Percentiles rank a stretch among this genome's conserved stretches.
Conservation (phyloP, 2,329 filamentous ascomycete genomes). For the Waltergamsia citrina region DNA sequence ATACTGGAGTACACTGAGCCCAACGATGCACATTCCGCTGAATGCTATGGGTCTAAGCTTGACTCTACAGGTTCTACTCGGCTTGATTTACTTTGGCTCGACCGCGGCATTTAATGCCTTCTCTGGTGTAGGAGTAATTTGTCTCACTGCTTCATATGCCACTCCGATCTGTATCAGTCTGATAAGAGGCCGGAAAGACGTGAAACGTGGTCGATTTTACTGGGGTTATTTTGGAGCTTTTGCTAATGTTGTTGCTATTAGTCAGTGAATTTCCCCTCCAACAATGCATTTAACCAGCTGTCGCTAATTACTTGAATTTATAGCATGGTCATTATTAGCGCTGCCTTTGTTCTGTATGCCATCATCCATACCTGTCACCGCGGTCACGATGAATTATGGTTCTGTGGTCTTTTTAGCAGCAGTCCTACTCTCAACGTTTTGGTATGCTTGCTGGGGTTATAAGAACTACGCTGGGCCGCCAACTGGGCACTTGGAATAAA, state of each 20-base stretch:
- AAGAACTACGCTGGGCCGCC: conserved; percentile 59
- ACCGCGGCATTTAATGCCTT: conserved; percentile 64
- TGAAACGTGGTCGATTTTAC: conserved; percentile 47
- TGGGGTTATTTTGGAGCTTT: conserved; percentile 52
- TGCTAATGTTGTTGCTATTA: conserved; percentile 53
- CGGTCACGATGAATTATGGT: conserved; percentile 59
- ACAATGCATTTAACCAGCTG: not conserved
- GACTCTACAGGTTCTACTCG: conserved; percentile 53
- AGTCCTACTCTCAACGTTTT: conserved; percentile 47
- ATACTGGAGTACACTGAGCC: conserved; percentile 52
- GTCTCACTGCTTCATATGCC: conserved; percentile 58
- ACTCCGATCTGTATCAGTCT: conserved; percentile 57
- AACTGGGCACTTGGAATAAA: too few species aligned
- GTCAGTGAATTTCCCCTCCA: conserved; percentile 29
- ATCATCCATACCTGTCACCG: conserved; percentile 48
- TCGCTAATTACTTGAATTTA: conserved; percentile 6
- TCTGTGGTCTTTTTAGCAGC: conserved; percentile 63
- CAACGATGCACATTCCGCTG: conserved; percentile 52
- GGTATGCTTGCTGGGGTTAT: conserved; percentile 63
- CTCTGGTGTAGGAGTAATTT: conserved; percentile 61
- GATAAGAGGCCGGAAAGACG: conserved; percentile 47
- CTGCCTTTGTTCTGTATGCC: conserved; percentile 71
- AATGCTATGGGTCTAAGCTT: conserved; percentile 68
- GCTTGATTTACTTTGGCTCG: conserved; percentile 61
- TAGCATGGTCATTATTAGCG: conserved; percentile 57